These are phyloP conservation scores for Tieghemostelium lacteum DNA, from an alignment of 78 protist species.

Conservation along the genomic window DNA sequence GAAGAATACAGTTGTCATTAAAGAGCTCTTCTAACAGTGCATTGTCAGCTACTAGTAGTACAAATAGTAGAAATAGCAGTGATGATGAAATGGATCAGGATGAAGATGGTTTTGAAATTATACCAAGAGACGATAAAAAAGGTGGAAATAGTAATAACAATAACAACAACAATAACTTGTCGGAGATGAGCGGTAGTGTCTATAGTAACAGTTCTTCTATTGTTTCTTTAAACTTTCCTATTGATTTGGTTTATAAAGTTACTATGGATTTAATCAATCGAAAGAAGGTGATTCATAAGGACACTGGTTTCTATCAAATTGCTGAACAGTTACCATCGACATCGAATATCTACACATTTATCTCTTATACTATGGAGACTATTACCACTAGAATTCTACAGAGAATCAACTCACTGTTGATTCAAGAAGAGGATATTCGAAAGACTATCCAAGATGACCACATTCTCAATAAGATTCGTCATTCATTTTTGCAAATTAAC, in stretches of 20 bases:
- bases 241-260: constrained; percentile 59
- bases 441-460: constrained; percentile 14
- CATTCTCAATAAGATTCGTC: constrained; percentile 29
- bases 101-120: constrained; percentile 68
- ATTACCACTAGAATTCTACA: constrained; percentile 27
- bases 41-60: too few species aligned
- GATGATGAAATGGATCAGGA: constrained; percentile 17
- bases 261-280: constrained; percentile 20
- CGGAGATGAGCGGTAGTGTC: too few species aligned
- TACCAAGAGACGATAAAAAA: constrained; percentile 42
- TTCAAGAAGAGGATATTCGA: constrained; percentile 45
- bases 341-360: constrained; percentile 34
- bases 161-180: too few species aligned
- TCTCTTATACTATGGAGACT: constrained; percentile 49
- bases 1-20: constrained; percentile 58
- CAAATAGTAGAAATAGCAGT: neutral
- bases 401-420: neutral
- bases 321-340: constrained; percentile 10
- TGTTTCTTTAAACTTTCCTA: constrained; percentile 38
- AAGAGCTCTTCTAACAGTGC: too few species aligned
- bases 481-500: constrained; percentile 26
- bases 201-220: neutral
- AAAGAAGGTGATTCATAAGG: constrained; percentile 23
- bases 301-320: constrained; percentile 23
- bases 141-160: too few species aligned